Percentiles rank a stretch among this genome's conserved stretches.
Conservation (phyloP, 345 rosid species). For the Acer yangbiense region DNA sequence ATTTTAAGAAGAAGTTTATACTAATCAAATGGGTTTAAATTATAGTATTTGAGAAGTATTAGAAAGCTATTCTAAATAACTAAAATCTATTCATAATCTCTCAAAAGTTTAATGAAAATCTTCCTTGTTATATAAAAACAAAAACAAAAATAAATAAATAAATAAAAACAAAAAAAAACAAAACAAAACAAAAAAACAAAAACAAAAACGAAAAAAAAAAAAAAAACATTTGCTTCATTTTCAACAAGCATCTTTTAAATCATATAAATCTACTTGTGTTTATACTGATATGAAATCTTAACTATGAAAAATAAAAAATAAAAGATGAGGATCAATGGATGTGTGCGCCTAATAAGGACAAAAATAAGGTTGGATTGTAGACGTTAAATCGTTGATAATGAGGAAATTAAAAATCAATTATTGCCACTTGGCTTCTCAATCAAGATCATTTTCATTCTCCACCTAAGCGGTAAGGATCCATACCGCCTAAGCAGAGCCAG, state of each 20-base stretch:
- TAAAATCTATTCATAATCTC: too few species aligned
- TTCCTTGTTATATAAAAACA: too few species aligned
- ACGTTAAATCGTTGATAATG: neutral
- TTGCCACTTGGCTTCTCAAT: neutral
- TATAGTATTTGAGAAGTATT: too few species aligned
- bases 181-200: too few species aligned
- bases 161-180: too few species aligned
- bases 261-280: neutral
- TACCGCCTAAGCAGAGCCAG: too few species aligned
- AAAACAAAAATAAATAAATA: too few species aligned
- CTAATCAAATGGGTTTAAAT: too few species aligned
- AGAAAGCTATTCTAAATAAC: too few species aligned
- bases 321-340: neutral
- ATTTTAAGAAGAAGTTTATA: too few species aligned
- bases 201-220: fast-evolving
- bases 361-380: neutral
- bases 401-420: neutral
- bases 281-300: neutral
- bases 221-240: neutral
- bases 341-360: slow-evolving; percentile 6
- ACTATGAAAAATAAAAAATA: neutral
- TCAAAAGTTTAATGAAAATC: too few species aligned
- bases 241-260: neutral
- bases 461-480: too few species aligned
- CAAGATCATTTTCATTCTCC: neutral